Conservation (phyloP, 139 green algal genomes). For the Chlamydomonas asymmetrica region DNA sequence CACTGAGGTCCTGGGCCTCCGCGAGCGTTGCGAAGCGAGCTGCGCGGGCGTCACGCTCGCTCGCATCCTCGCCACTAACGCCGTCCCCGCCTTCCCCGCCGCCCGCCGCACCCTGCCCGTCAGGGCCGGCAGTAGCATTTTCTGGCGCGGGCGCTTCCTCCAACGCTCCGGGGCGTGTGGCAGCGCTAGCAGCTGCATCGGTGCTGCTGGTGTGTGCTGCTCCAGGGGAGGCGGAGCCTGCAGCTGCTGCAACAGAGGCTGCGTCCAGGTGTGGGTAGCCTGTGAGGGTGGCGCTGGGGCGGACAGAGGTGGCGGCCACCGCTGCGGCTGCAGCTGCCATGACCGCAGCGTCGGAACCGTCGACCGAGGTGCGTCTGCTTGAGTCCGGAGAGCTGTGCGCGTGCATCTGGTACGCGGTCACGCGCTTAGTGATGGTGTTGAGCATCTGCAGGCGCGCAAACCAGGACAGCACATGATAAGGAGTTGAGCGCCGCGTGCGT, state of each 20-base stretch:
- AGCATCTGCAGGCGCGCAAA: slow-evolving; percentile 74
- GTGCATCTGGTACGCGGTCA: slow-evolving; percentile 56
- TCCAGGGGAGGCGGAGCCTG: not conserved
- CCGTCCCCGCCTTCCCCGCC: not conserved
- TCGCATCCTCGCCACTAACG: too few relatives aligned
- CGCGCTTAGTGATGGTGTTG: slow-evolving; percentile 83
- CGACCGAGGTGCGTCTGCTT: slow-evolving; percentile 8
- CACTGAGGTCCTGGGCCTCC: too few relatives aligned
- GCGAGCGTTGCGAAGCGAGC: too few relatives aligned
- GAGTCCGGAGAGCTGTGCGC: not conserved
- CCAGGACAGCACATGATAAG: too few relatives aligned
- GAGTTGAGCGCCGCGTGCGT: too few relatives aligned
- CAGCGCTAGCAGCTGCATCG: too few relatives aligned
- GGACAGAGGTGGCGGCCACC: not conserved
- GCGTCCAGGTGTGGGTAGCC: too few relatives aligned
- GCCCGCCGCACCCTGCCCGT: not conserved
- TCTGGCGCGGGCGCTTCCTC: not conserved
- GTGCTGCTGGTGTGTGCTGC: not conserved
- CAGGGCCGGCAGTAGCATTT: not conserved
- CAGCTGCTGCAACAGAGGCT: not conserved
- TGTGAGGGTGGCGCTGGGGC: too few relatives aligned
- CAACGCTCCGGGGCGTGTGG: too few relatives aligned
- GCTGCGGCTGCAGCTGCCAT: slow-evolving; percentile 6
- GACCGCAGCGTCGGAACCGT: not conserved
- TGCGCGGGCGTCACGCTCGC: too few relatives aligned